A percentile compares a stretch with the other conserved stretches of the same genome.
These are phyloP conservation scores for Cutaneotrichosporon curvatum DNA, from an alignment of 1,284 basidiomycete species.

Conservation along the genomic window DNA sequence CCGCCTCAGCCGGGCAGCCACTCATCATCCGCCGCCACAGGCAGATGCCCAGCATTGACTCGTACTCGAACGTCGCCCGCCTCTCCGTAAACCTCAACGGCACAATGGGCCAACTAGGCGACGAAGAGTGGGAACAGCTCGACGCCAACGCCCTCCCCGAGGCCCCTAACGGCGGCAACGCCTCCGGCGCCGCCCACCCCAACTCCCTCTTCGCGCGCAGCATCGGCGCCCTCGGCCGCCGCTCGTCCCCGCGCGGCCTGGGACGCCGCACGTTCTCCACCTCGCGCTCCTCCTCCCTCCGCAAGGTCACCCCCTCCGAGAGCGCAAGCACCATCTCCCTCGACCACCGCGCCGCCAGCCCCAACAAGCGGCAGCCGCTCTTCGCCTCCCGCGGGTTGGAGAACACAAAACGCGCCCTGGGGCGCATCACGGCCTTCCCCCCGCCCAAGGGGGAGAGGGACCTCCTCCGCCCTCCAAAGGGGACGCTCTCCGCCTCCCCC, in stretches of 20 bases:
- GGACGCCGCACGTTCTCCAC: slow-evolving; percentile 12
- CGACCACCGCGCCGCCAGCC: slow-evolving; percentile 1
- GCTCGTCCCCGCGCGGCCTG: slow-evolving; percentile 19
- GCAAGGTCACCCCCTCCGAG: slow-evolving; percentile 10
- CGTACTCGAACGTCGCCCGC: slow-evolving; percentile 16
- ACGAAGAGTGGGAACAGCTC: slow-evolving; percentile 37
- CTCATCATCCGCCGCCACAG: slow-evolving; percentile 18
- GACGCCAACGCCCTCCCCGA: slow-evolving; percentile 15
- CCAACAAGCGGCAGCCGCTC: slow-evolving; percentile 12
- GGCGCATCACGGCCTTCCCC: slow-evolving; percentile 33
- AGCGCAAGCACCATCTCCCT: slow-evolving; percentile 18
- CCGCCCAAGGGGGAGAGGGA: slow-evolving; percentile 12
- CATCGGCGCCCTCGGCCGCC: slow-evolving; percentile 20
- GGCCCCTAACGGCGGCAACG: slow-evolving; percentile 24
- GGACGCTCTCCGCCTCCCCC: neutral
- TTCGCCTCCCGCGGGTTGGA: slow-evolving; percentile 22
- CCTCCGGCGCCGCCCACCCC: slow-evolving; percentile 7
- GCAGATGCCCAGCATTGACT: slow-evolving; percentile 13
- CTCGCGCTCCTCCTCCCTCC: slow-evolving; percentile 11
- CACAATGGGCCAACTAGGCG: slow-evolving; percentile 22
- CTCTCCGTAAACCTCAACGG: slow-evolving; percentile 37
- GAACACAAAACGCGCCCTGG: slow-evolving; percentile 28
- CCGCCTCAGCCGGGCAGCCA: slow-evolving; percentile 6
- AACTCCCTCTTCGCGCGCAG: slow-evolving; percentile 18
- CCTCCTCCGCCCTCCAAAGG: neutral